Conservation (phyloP, 2,329 filamentous ascomycete species). For the Penicillium decumbens region DNA sequence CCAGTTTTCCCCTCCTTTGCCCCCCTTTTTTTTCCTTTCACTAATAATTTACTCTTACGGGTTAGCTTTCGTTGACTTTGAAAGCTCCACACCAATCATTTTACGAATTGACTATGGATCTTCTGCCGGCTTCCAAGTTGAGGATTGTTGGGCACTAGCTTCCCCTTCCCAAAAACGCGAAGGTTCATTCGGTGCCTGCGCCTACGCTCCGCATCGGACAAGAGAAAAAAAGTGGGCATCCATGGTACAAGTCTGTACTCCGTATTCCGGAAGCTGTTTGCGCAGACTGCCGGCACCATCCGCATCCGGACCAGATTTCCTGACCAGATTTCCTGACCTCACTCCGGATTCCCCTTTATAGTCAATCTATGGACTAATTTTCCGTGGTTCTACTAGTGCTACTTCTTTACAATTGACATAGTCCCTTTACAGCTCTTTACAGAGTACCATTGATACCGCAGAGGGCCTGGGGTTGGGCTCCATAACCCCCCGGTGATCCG, state of each 20-base stretch:
- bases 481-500: conserved; percentile 7
- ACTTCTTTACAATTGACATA: too few relatives aligned
- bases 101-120: not conserved
- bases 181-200: conserved; percentile 2
- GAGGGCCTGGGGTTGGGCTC: not conserved
- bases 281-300: not conserved
- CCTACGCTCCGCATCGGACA: not conserved
- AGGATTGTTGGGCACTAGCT: conserved; percentile 11
- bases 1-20: not conserved
- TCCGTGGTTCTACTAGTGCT: too few relatives aligned
- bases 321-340: not conserved
- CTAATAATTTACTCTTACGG: not conserved
- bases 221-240: not conserved
- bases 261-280: not conserved
- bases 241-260: not conserved
- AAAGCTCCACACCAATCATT: not conserved
- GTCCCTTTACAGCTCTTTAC: too few relatives aligned
- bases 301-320: not conserved
- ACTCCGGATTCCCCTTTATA: not conserved
- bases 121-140: not conserved
- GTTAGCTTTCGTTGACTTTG: not conserved
- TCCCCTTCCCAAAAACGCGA: not conserved
- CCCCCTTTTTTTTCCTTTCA: not conserved
- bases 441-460: not conserved
- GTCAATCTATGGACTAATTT: not conserved